These are phyloP conservation scores for Thermothielavioides terrestris DNA, from an alignment of 495 filamentous ascomycete genomes.

Conservation along the genomic window DNA sequence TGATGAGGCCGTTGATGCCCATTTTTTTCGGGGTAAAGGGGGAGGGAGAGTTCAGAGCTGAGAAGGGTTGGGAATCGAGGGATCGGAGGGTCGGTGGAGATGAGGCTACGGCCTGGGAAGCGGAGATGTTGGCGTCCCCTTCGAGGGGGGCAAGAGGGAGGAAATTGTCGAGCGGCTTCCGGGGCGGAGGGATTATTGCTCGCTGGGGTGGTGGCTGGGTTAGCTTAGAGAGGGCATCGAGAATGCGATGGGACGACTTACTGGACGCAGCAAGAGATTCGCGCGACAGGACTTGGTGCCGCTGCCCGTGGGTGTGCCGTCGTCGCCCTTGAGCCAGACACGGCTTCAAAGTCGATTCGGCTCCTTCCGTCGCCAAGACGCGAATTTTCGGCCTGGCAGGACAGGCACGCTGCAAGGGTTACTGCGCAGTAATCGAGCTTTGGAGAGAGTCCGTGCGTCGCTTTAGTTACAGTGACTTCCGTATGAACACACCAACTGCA, in stretches of 20 bases:
- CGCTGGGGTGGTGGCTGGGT: neutral
- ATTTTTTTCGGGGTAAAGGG: too few relatives aligned
- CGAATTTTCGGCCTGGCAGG: conserved; percentile 15
- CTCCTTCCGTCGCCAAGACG: conserved; percentile 7
- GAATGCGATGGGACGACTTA: neutral
- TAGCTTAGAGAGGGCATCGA: neutral
- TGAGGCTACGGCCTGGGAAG: neutral
- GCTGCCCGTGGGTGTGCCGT: neutral
- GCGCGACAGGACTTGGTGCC: neutral
- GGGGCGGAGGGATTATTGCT: neutral
- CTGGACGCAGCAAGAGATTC: neutral
- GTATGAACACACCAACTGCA: too few relatives aligned
- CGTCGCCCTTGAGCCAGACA: conserved; percentile 2
- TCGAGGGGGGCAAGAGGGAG: neutral
- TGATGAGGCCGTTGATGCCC: conserved; percentile 73
- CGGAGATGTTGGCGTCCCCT: neutral
- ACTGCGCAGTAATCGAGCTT: neutral
- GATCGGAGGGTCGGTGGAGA: neutral
- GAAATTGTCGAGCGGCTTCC: neutral
- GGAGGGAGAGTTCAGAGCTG: neutral
- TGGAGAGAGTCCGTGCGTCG: conserved; percentile 8
- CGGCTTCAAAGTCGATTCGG: conserved; percentile 1
- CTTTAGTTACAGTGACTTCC: too few relatives aligned
- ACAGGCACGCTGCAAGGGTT: conserved; percentile 3
- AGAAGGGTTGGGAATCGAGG: too few relatives aligned